Evolutionary conservation across 2,329 filamentous ascomycete genomes (phyloP).

Genomic region (Lasiodiplodia hormozganensis): DNA sequence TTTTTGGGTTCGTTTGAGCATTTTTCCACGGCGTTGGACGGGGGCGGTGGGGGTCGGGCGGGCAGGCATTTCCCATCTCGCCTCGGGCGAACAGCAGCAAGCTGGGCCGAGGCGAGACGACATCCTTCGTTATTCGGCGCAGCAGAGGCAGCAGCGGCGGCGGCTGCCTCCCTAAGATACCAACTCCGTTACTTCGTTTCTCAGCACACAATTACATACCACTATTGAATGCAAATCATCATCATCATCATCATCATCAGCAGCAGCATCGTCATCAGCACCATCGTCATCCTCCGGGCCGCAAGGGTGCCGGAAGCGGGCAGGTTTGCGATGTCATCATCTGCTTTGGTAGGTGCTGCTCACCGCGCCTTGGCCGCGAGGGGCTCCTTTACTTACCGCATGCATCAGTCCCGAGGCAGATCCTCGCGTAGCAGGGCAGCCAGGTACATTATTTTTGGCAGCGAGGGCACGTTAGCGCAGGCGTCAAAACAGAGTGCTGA

Average conservation of each 20-base stretch:
- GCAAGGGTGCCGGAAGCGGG: constrained; percentile 13
- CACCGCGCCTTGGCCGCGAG: not conserved
- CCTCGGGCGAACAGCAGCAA: not conserved
- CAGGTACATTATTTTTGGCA: constrained; percentile 27
- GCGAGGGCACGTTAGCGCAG: constrained; percentile 18
- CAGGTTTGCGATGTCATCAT: constrained; percentile 20
- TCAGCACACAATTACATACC: not conserved
- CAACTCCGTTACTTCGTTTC: constrained; percentile 22
- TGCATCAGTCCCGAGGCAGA: constrained; percentile 17
- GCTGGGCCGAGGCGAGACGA: not conserved
- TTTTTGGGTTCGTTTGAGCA: constrained; percentile 15
- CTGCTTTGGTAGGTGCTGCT: constrained; percentile 4
- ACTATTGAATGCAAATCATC: not conserved
- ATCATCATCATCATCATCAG: not conserved
- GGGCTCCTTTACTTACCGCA: not conserved
- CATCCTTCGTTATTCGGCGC: constrained; percentile 17
- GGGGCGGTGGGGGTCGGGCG: constrained; percentile 1
- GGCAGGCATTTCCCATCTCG: not conserved
- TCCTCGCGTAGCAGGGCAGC: constrained; percentile 5
- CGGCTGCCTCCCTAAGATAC: constrained; percentile 20
- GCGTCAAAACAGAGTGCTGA: constrained; percentile 30
- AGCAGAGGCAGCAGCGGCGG: constrained; percentile 6
- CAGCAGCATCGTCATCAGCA: not conserved
- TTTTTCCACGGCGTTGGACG: constrained; percentile 26
- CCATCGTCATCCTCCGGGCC: not conserved